Evolutionary conservation across 495 filamentous ascomycete genomes (phyloP), one percentile per base, ranked within the genome.

Genomic region (Penicillium goetzii): DNA sequence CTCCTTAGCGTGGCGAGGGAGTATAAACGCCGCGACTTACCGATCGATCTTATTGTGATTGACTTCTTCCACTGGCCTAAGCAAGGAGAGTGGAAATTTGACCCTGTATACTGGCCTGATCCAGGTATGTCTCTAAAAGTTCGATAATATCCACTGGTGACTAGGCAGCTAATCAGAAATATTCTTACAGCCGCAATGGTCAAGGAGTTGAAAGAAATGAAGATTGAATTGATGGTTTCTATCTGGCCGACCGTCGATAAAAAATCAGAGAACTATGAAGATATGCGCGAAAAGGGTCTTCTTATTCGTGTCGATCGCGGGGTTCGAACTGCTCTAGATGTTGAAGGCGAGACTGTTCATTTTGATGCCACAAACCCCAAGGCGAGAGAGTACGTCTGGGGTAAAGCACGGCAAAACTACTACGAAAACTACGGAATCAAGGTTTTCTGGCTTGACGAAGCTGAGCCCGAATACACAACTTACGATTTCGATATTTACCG

Each of bases 41-140:
- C 83, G 1, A 60, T 86, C 36, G 83, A 86, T 64, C 54, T 87
- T 28, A 85, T 86, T 38, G 85, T 86, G 15, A 70, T 82, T 57
- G 85, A 87, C 60, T 86, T 83, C 71, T 86, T 87, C 64, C 85
- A 87, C 64, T 87, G 85, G 85, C 78, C 77, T 15, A 68, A 77
- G 17, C 82, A 87, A 64, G 85, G 85, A 17, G 82, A 85, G 55
- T 86, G 83, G 83, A 80, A 70, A n/a, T 86, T 87, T 66, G 85
- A 87, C 61, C 73, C 78, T 11, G 70, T 74, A 19, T 86, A 77
- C 68, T 87, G 83, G 84, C 85, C 85, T 5, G 81, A 87, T 67
- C 79, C 81, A 33, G 76, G 79, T 76, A 66, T 64, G 72, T 68
- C 10, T 34, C n/a, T 41, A 7, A 21, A 25, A 17, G 10, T 23